Base-by-base conservation (phyloP, 345 rosid species). In the Populus ilicifolia region DNA sequence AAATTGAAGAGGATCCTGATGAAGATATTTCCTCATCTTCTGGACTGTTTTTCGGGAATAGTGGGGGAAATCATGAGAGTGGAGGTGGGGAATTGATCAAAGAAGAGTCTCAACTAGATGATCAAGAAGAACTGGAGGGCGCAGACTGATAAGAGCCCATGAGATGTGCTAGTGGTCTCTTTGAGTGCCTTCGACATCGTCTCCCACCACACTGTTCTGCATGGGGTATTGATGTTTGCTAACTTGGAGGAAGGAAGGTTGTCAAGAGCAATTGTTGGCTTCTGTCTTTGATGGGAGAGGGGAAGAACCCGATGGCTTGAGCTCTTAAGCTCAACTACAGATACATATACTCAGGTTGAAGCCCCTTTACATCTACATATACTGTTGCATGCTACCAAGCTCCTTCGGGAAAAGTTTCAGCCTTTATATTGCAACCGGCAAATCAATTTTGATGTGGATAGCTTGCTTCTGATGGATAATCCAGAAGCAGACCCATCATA, bases 71-170 rank as follows among this genome's bases (percentile, higher is more conserved):
- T 77, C 85, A 85, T n/a, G 96, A 92, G 80, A 85, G 66, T 48
- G 91, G 82, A 73, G 89, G 89, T 67, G 87, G 87, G 65, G 98
- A 89, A 86, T 77, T 83, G 61, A 93, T 78, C 79, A 92, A 91
- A 80, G 99, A 96, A 83, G 94, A 91, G 81, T 79, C 90, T 62
- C 92, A 84, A 41, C 76, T 92, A 72, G 99, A 96, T 78, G 99
- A 96, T 84, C 95, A 90, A 80, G 99, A 96, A 75, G 99, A 96
- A 80, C 90, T 90, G 10, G 99, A 92, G 48, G 90, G 90, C 5
- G 84, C 87, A 18, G 98, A 93, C 43, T 77, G 80, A 78, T 70
- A 68, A 74, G 75, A 16, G 14, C 63, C 63, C 63, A 2, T n/a
- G 63, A n/a, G 63, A 0, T n/a, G 4, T 59, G n/a, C 3, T 10